Percentiles rank a stretch among this genome's conserved stretches.
Conservation (phyloP, 2,329 filamentous ascomycete species). For the Aspergillus quadricinctus region DNA sequence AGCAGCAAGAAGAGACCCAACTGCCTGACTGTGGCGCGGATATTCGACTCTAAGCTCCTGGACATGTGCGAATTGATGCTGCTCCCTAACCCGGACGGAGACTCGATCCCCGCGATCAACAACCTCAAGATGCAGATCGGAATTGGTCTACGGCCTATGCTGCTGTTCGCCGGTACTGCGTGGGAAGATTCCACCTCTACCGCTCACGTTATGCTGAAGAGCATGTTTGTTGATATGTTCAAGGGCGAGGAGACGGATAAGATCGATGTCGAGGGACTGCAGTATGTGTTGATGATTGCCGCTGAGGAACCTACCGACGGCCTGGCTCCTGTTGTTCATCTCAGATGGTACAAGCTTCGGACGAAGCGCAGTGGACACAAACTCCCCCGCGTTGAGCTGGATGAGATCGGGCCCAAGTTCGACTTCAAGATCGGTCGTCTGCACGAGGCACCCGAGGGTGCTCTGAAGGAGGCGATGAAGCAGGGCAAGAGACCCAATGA, state of each 20-base stretch:
- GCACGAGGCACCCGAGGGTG: conserved; percentile 69
- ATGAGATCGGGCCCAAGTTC: conserved; percentile 92
- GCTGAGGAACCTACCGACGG: conserved; percentile 60
- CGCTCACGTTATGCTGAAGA: conserved; percentile 82
- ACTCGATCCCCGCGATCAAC: conserved; percentile 32
- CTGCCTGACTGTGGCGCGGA: conserved; percentile 74
- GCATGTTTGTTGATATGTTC: conserved; percentile 85
- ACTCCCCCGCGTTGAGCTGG: conserved; percentile 84
- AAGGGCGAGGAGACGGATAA: conserved; percentile 72
- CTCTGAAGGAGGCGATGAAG: conserved; percentile 87
- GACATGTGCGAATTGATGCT: conserved; percentile 94
- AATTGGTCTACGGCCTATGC: conserved; percentile 80
- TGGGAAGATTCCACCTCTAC: conserved; percentile 79
- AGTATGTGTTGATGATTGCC: conserved; percentile 79
- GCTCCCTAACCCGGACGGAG: conserved; percentile 60
- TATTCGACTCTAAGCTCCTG: conserved; percentile 80
- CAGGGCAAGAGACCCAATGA: conserved; percentile 63
- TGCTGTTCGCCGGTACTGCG: conserved; percentile 82
- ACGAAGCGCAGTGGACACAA: conserved; percentile 85
- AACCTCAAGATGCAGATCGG: conserved; percentile 62
- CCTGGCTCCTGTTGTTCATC: conserved; percentile 46
- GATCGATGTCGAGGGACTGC: conserved; percentile 91
- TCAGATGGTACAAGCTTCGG: conserved; percentile 79
- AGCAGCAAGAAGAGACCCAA: conserved; percentile 96
- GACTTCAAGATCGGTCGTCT: conserved; percentile 83